Conservation (phyloP, 2,329 filamentous ascomycete genomes). For the Aulographum hederae region DNA sequence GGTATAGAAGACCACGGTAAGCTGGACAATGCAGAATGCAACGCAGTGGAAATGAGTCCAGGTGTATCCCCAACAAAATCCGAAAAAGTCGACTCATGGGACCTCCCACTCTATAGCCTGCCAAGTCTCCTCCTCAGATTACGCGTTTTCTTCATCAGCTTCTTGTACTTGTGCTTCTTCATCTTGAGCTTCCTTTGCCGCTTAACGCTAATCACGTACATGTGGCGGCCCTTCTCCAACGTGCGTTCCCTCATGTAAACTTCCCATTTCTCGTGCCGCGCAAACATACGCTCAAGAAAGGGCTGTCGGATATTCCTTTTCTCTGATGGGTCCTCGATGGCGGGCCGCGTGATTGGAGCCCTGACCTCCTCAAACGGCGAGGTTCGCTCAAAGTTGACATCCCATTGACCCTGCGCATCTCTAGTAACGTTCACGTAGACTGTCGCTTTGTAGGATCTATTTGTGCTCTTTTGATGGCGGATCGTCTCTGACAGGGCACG, state of each 20-base stretch:
- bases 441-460: too few species aligned
- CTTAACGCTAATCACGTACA: conserved; percentile 79
- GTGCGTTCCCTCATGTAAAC: conserved; percentile 37
- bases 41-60: too few species aligned
- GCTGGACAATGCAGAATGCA: too few species aligned
- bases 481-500: background rate
- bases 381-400: background rate
- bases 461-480: background rate
- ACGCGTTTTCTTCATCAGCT: conserved; percentile 84
- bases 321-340: background rate
- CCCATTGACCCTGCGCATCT: background rate
- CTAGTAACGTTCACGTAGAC: too few species aligned
- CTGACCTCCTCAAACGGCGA: background rate
- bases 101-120: conserved; percentile 3
- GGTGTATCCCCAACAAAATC: too few species aligned
- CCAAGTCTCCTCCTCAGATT: conserved; percentile 70
- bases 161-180: conserved; percentile 99
- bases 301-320: conserved; percentile 14
- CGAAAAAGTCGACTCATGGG: too few species aligned
- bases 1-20: too few species aligned
- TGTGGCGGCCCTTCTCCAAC: conserved; percentile 27
- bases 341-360: background rate
- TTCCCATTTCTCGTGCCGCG: conserved; percentile 43
- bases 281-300: conserved; percentile 54
- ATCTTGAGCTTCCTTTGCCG: conserved; percentile 90